Base-by-base conservation (phyloP, 306 rosid genomes). In the Biancaea sappan region DNA sequence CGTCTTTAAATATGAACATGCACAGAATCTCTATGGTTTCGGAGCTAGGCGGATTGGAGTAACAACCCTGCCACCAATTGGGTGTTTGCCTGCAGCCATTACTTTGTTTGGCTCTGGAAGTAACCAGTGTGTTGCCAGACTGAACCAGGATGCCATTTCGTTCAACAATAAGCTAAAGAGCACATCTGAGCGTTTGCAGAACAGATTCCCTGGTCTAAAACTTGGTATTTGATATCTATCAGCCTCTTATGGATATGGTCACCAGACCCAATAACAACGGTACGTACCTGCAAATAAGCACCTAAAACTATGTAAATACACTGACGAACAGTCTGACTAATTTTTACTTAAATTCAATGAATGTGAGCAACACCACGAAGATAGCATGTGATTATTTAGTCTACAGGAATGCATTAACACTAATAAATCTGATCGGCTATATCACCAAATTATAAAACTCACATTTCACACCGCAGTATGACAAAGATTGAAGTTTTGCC, bases 21-120 rank as follows among this genome's bases (percentile, higher is more conserved):
- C 83, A 80, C 91, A 88, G 92, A 83, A 80, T 57, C 77, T 88
- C 72, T 83, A 85, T 69, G 89, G 81, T 73, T 28, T 74, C 60
- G 85, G 86, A 80, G 88, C 84, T 69, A 78, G 89, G 52, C 77
- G 79, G 69, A 80, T 85, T 25, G 88, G 87, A 47, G 89, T 86
- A 60, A 77, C 92, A 63, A 74, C 76, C 74, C 70, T 88, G 69
- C 86, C 88, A 40, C 91, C 90, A 75, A 79, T 78, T 34, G 88
- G 89, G 38, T 83, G 87, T 83, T 82, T 83, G 84, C 86, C 85
- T 3, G 79, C 86, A 48, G 79, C 86, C 52, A 80, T 86, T 78
- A 84, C 89, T 66, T 60, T 82, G 5, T 87, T 88, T 31, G 88
- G 88, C 72, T 12, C 61, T 25, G 86, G 93, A 85, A 86, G 85